Conservation (phyloP, 371 early-diverging fungal species). For the Saksenaea oblongispora region DNA sequence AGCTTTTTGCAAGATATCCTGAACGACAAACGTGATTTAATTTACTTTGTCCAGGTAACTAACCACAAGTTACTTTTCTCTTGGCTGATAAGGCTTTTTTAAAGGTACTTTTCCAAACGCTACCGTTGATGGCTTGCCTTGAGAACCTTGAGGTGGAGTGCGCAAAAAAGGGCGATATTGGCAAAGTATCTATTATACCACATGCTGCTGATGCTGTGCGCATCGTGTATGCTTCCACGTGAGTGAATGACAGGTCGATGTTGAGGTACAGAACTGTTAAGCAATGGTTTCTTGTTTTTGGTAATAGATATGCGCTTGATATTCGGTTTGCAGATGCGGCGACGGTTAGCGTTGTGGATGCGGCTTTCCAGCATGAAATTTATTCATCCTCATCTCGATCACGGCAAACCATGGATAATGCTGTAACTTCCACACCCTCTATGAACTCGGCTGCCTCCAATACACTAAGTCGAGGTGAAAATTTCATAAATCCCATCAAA, state of each 20-base stretch:
- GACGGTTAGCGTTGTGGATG: conserved; percentile 42
- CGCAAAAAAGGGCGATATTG: conserved; percentile 33
- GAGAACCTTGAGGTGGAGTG: conserved; percentile 37
- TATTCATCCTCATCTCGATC: conserved; percentile 20
- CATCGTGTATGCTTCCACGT: conserved; percentile 57
- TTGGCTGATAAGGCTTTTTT: background rate
- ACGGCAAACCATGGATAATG: conserved; percentile 12
- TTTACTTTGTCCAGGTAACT: conserved; percentile 46
- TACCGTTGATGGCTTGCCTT: conserved; percentile 46
- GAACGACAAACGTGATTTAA: conserved; percentile 46
- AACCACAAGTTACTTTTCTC: background rate
- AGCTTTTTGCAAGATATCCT: conserved; percentile 40
- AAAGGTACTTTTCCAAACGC: conserved; percentile 47
- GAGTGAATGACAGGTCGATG: conserved; percentile 11
- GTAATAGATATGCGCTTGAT: conserved; percentile 38
- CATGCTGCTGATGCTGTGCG: conserved; percentile 56
- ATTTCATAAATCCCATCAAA: conserved; percentile 24
- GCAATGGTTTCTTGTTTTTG: background rate
- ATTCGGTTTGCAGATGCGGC: conserved; percentile 38
- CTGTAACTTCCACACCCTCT: conserved; percentile 23
- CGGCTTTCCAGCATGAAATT: conserved; percentile 34
- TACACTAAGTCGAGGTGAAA: background rate
- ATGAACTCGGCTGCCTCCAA: background rate
- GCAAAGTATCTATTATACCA: conserved; percentile 54
- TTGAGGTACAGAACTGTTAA: background rate